phyloP scores from a whole-genome alignment of 257 asterid species.

The Lycium ferocissimum region DNA sequence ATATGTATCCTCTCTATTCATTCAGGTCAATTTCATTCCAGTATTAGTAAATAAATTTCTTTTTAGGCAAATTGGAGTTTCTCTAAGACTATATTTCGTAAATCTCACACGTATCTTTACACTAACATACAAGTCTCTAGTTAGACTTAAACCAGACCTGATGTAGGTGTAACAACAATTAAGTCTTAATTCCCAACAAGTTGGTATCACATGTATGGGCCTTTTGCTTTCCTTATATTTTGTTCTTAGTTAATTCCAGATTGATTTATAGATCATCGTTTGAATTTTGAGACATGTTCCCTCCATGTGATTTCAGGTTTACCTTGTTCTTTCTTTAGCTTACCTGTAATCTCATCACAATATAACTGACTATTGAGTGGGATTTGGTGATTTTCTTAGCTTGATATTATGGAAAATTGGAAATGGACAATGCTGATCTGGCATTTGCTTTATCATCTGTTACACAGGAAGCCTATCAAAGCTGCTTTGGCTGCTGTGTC shows the following conservation, averaged over 20 bases:
- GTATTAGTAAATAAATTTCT: background rate
- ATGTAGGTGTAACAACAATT: background rate
- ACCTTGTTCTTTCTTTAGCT: background rate
- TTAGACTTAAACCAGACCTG: background rate
- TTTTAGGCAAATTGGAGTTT: background rate
- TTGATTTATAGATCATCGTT: conserved; percentile 18
- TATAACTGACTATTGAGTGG: background rate
- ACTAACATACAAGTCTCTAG: background rate
- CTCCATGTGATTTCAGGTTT: background rate
- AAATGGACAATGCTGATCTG: conserved; percentile 27
- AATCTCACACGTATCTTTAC: background rate
- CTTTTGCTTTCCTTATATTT: background rate
- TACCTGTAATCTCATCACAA: conserved; percentile 7
- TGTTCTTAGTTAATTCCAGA: background rate
- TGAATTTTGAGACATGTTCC: conserved; percentile 2
- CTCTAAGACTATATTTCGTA: background rate
- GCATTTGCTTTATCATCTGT: conserved; percentile 25
- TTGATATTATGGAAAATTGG: background rate
- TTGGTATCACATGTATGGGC: background rate
- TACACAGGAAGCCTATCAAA: conserved; percentile 86
- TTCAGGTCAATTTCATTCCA: conserved; percentile 17
- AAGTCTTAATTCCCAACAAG: background rate
- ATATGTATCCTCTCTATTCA: background rate
- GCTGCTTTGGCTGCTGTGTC: conserved; percentile 96
- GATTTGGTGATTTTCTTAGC: background rate